Base-by-base conservation (phyloP, 768 basidiomycete genomes). In the Hydnomerulius pinastri region DNA sequence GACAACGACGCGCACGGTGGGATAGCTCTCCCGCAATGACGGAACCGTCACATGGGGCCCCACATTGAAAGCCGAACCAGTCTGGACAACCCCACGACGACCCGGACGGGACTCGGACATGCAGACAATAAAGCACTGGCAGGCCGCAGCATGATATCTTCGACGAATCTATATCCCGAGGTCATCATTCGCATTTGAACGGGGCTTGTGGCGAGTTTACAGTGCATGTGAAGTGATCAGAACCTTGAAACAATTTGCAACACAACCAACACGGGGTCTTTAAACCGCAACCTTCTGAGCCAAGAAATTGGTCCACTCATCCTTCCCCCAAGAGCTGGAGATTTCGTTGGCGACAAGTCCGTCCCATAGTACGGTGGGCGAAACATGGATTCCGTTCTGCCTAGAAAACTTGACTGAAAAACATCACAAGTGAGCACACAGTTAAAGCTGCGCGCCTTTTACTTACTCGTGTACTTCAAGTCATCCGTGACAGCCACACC, bases 361-460 rank as follows among this genome's bases (percentile, higher is more conserved):
- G 57, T 93, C 86, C 82, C 83, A 88, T 2, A 90, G 71, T 2
- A 77, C 80, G 33, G 92, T 88, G 4, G 93, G 92, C 1, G 92
- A 94, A 40, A 96, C 91, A 57, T 98, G 95, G 33, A 97, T 83
- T 2, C 90, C 78, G 54, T 98, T 97, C 73, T 97, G 94, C 54
- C 95, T 77, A 13, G 88, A 82, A 66, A 87, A 86, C 69, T 95
- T 97, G 76, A 97, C 92, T 94, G 59, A 25, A 52, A 24, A 37
- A n/a, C 10, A 17, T 36, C 11, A 28, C 32, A 24, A 23, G 13
- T 33, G 20, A 48, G 28, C 13, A 32, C 20, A 28, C 4, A 11
- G 28, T 11, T 29, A 38, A 35, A n/a, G 4, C 30, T 5, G 13
- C 37, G 6, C 18, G n/a, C 43, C 27, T 10, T 37, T 2, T 11